Percentiles rank a stretch among this genome's conserved stretches.
Conservation (phyloP, 2,329 filamentous ascomycete species). For the Harringtonia aguacate region DNA sequence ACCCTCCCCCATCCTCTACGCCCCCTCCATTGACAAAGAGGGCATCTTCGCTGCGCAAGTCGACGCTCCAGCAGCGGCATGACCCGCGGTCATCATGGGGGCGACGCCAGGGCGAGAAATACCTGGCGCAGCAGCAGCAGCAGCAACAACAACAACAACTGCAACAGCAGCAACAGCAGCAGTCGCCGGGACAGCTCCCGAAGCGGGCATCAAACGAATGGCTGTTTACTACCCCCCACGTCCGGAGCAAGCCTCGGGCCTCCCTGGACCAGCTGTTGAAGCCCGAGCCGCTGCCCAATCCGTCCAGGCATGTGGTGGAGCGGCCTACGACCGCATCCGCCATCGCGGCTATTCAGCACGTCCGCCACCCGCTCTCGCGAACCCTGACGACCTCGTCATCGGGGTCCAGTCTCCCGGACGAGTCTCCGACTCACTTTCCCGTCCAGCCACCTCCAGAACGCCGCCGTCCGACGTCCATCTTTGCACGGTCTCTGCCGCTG, state of each 20-base stretch:
- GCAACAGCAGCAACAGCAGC: slow-evolving; percentile 1
- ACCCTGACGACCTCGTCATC: slow-evolving; percentile 83
- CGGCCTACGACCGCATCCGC: slow-evolving; percentile 19
- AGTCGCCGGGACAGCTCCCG: slow-evolving; percentile 1
- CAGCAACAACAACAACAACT: slow-evolving; percentile 27
- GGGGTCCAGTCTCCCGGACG: slow-evolving; percentile 64
- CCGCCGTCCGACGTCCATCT: slow-evolving; percentile 39
- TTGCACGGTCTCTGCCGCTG: slow-evolving; percentile 67
- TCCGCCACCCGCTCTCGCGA: slow-evolving; percentile 75
- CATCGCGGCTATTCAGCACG: slow-evolving; percentile 24
- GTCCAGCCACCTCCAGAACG: slow-evolving; percentile 39
- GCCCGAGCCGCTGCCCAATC: slow-evolving; percentile 41
- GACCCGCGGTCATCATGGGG: slow-evolving; percentile 57
- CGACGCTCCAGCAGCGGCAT: slow-evolving; percentile 77
- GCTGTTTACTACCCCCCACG: slow-evolving; percentile 38
- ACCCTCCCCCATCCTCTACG: slow-evolving; percentile 32
- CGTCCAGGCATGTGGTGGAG: slow-evolving; percentile 40
- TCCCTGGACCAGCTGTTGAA: slow-evolving; percentile 71
- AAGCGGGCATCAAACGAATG: slow-evolving; percentile 8
- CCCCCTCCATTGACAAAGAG: slow-evolving; percentile 52
- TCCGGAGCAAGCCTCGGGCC: slow-evolving; percentile 58
- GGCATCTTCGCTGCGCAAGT: slow-evolving; percentile 70
- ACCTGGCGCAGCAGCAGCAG: slow-evolving; percentile 35
- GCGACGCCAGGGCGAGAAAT: slow-evolving; percentile 45
- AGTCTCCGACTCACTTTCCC: slow-evolving; percentile 55